Conservation (phyloP, 129 eudicot species). For the Artemisia argyi region DNA sequence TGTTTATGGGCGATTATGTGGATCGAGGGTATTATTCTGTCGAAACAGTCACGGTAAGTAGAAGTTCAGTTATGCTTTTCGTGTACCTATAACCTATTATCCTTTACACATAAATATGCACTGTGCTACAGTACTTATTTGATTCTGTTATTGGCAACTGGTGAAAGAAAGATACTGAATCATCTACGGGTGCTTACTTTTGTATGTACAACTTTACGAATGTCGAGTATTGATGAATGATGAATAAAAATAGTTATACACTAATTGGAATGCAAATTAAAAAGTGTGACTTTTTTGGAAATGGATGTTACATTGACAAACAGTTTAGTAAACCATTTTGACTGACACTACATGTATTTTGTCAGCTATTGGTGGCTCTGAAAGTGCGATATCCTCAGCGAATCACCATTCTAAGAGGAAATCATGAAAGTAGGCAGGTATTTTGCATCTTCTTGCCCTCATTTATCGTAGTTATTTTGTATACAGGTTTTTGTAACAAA, state of each 20-base stretch:
- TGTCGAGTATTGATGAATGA: background rate
- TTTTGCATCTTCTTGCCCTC: slow-evolving; percentile 2
- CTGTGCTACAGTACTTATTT: background rate
- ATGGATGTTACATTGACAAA: background rate
- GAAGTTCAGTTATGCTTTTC: background rate
- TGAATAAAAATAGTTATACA: background rate
- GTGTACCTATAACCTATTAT: background rate
- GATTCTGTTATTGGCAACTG: too few species aligned
- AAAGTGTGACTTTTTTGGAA: background rate
- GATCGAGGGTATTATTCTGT: slow-evolving; percentile 80
- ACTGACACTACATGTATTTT: background rate
- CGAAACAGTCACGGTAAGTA: slow-evolving; percentile 74
- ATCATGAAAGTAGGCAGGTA: slow-evolving; percentile 92
- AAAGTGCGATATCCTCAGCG: slow-evolving; percentile 78
- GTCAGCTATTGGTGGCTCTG: slow-evolving; percentile 80
- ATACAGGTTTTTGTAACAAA: too few species aligned
- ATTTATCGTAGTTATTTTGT: background rate
- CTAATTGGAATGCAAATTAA: background rate
- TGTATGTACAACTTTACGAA: background rate
- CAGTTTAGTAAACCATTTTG: background rate
- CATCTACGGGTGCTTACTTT: too few species aligned
- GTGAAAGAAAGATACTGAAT: too few species aligned
- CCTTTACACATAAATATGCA: background rate
- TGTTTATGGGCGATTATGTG: slow-evolving; percentile 85
- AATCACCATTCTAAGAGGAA: slow-evolving; percentile 78